Evolutionary conservation across 306 rosid genomes (phyloP).

Genomic region (Cucurbita moschata): DNA sequence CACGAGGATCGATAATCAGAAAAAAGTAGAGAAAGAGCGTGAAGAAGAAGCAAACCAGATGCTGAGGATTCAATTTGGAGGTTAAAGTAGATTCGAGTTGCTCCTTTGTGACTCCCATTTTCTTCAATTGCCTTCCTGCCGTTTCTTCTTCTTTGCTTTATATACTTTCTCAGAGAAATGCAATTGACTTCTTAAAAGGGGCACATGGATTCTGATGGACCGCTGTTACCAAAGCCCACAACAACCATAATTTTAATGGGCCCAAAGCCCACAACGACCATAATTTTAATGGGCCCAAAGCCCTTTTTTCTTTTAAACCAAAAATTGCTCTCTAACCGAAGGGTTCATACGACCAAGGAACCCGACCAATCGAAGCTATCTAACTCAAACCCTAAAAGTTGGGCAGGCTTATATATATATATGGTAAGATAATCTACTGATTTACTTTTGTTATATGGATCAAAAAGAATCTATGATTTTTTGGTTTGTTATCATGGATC

Average conservation of each 20-base stretch:
- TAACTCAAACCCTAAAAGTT: too few relatives aligned
- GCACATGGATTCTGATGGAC: not conserved
- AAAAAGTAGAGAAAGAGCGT: not conserved
- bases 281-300: not conserved
- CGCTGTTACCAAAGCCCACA: not conserved
- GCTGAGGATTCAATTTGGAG: slow-evolving; percentile 59
- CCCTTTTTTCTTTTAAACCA: too few relatives aligned
- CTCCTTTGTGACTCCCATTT: slow-evolving; percentile 78
- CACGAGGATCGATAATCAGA: not conserved
- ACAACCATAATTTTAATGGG: not conserved
- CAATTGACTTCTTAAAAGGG: not conserved
- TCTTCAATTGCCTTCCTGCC: not conserved
- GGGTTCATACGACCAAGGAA: too few relatives aligned
- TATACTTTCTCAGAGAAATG: not conserved
- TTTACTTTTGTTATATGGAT: too few relatives aligned
- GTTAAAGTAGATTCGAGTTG: slow-evolving; percentile 69
- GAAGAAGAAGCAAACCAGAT: slow-evolving; percentile 41
- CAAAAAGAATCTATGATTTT: too few relatives aligned
- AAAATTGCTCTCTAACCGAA: too few relatives aligned
- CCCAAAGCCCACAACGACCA: not conserved
- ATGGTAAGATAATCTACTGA: too few relatives aligned
- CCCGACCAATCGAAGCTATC: too few relatives aligned
- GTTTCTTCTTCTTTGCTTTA: not conserved
- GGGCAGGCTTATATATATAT: too few relatives aligned
- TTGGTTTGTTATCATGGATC: too few relatives aligned